Evolutionary conservation across 768 basidiomycete species (phyloP).

Genomic region (Hygrophorus russula): DNA sequence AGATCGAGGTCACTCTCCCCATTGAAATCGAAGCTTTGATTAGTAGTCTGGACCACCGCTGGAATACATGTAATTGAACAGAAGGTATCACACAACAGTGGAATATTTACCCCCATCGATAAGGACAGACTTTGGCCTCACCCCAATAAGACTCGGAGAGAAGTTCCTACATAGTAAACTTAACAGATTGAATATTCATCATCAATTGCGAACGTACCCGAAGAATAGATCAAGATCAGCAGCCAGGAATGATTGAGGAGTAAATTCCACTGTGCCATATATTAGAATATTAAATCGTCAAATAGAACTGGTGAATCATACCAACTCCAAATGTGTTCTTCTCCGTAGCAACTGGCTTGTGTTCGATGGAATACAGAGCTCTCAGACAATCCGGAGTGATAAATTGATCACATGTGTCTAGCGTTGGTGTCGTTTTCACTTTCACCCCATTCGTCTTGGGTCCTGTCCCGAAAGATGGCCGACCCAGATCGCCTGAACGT

Average conservation of each 20-base stretch:
- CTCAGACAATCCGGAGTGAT: conserved; percentile 21
- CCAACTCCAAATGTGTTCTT: conserved; percentile 22
- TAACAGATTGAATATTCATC: too few species aligned
- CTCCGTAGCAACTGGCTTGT: conserved; percentile 15
- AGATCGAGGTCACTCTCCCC: conserved; percentile 35
- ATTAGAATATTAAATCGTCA: not conserved
- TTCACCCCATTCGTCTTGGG: conserved; percentile 1
- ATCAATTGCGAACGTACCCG: too few species aligned
- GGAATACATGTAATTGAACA: conserved; percentile 6
- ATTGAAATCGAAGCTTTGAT: conserved; percentile 13
- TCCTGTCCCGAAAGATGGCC: too few species aligned
- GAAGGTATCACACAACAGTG: too few species aligned
- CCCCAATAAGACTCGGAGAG: conserved; percentile 26
- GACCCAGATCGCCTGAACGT: not conserved
- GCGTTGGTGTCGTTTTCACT: not conserved
- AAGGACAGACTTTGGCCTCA: conserved; percentile 25
- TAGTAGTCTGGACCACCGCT: conserved; percentile 10
- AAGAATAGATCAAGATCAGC: conserved; percentile 33
- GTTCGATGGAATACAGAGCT: conserved; percentile 24
- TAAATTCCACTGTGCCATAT: conserved; percentile 36
- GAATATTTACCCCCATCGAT: conserved; percentile 30
- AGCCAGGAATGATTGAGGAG: conserved; percentile 28
- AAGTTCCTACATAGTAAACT: conserved; percentile 18
- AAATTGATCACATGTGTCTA: conserved; percentile 12
- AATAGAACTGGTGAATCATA: conserved; percentile 5